phyloP scores from a whole-genome alignment of 495 filamentous ascomycete genomes.

The Jackrogersella multiformis region DNA sequence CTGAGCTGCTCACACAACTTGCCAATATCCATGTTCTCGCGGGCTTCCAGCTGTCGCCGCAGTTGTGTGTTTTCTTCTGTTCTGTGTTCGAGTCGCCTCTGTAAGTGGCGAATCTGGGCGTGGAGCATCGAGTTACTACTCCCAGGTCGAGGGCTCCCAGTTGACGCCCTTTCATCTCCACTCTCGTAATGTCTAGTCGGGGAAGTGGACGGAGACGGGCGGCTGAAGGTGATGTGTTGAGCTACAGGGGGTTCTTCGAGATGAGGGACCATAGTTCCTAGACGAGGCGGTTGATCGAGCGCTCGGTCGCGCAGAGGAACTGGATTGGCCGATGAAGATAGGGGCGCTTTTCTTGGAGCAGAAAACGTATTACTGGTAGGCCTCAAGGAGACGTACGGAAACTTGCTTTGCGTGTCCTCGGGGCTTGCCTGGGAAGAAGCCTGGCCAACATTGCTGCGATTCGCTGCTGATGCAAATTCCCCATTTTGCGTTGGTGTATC shows the following conservation, averaged over 20 bases:
- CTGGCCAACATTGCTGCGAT: background rate
- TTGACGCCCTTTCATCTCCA: conserved; percentile 6
- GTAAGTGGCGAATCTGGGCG: conserved; percentile 55
- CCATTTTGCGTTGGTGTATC: conserved; percentile 10
- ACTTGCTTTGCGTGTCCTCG: conserved; percentile 10
- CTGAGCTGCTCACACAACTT: conserved; percentile 56
- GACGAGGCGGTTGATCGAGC: conserved; percentile 29
- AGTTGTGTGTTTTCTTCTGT: conserved; percentile 55
- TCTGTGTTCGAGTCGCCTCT: conserved; percentile 51
- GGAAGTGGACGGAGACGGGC: conserved; percentile 18
- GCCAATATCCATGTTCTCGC: conserved; percentile 50
- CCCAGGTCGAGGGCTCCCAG: conserved; percentile 26
- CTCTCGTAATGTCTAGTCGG: conserved; percentile 8
- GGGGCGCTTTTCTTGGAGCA: conserved; percentile 25
- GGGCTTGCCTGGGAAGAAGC: background rate
- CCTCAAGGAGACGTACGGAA: conserved; percentile 9
- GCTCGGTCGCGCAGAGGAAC: conserved; percentile 21
- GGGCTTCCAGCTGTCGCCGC: conserved; percentile 52
- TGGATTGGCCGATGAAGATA: background rate
- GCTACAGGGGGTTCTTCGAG: conserved; percentile 44
- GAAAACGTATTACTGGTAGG: conserved; percentile 20
- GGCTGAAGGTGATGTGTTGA: conserved; percentile 38
- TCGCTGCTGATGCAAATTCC: background rate
- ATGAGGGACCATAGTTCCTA: conserved; percentile 41
- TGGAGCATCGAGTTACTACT: conserved; percentile 54